Percentiles rank a stretch among this genome's conserved stretches.
Conservation (phyloP, 768 basidiomycete species). For the Lepiota brunneoincarnata region DNA sequence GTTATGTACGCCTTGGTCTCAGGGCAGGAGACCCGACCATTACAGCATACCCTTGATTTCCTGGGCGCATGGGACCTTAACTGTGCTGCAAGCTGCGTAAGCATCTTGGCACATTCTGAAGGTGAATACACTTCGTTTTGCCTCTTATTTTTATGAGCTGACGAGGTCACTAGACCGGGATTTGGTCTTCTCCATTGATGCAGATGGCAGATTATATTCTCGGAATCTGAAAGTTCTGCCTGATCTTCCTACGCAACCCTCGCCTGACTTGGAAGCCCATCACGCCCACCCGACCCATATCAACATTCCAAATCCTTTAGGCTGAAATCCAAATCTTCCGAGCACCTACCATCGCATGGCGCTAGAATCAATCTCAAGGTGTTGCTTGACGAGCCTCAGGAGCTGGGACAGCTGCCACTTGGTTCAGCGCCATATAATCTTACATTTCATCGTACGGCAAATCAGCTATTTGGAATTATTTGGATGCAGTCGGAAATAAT, state of each 20-base stretch:
- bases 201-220: conserved; percentile 42
- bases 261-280: conserved; percentile 26
- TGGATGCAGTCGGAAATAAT: conserved; percentile 46
- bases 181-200: conserved; percentile 39
- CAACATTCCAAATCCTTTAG: conserved; percentile 69
- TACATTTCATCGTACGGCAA: conserved; percentile 20
- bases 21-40: conserved; percentile 3
- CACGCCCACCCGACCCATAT: conserved; percentile 30
- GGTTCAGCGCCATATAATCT: conserved; percentile 21
- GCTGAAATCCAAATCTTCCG: conserved; percentile 47
- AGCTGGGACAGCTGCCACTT: conserved; percentile 20
- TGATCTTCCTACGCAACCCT: conserved; percentile 8
- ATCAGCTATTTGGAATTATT: conserved; percentile 35
- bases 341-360: conserved; percentile 31
- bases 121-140: conserved; percentile 32
- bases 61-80: conserved; percentile 56
- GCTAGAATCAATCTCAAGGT: conserved; percentile 13
- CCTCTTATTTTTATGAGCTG: background rate
- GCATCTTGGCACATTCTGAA: conserved; percentile 43
- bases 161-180: conserved; percentile 23
- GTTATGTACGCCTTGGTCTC: conserved; percentile 5
- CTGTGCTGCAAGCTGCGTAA: conserved; percentile 42
- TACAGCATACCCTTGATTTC: conserved; percentile 9
- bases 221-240: conserved; percentile 33
- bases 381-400: conserved; percentile 19